phyloP scores from a whole-genome alignment of 1,284 basidiomycete genomes.

The Moniliophthora roreri region DNA sequence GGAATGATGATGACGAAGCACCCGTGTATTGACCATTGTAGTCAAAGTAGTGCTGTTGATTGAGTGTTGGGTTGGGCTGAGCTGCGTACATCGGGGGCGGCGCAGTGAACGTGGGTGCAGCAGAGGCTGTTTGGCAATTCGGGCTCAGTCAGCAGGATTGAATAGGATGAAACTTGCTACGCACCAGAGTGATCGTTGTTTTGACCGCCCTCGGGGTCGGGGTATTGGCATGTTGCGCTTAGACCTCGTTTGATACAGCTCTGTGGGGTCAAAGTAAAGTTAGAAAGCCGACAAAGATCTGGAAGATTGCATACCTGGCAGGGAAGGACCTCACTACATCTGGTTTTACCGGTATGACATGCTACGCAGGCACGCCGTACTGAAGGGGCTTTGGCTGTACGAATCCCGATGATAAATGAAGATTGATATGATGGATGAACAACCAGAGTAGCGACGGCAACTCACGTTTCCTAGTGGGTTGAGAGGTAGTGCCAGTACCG shows the following conservation, averaged over 20 bases:
- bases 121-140: constrained; percentile 21
- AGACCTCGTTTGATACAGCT: constrained; percentile 77
- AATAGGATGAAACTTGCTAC: constrained; percentile 14
- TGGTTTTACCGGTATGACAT: constrained; percentile 78
- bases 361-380: constrained; percentile 74
- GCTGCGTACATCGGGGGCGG: constrained; percentile 45
- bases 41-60: constrained; percentile 74
- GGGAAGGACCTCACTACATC: constrained; percentile 75
- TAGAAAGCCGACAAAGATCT: constrained; percentile 2
- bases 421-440: constrained; percentile 20
- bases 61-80: constrained; percentile 42
- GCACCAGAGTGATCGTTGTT: constrained; percentile 42
- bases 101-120: constrained; percentile 18
- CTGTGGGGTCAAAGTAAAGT: constrained; percentile 31
- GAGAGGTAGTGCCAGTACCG: constrained; percentile 27
- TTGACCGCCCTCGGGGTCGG: constrained; percentile 61
- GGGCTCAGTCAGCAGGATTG: constrained; percentile 8
- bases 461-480: constrained; percentile 44
- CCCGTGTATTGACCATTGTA: constrained; percentile 67
- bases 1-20: constrained; percentile 69
- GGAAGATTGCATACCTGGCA: constrained; percentile 58
- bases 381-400: constrained; percentile 70
- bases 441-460: constrained; percentile 1
- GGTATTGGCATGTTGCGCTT: constrained; percentile 66
- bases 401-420: constrained; percentile 17